These are phyloP conservation scores for Colletotrichum ledebouriae DNA, from an alignment of 2,329 filamentous ascomycete species.

Conservation along the genomic window DNA sequence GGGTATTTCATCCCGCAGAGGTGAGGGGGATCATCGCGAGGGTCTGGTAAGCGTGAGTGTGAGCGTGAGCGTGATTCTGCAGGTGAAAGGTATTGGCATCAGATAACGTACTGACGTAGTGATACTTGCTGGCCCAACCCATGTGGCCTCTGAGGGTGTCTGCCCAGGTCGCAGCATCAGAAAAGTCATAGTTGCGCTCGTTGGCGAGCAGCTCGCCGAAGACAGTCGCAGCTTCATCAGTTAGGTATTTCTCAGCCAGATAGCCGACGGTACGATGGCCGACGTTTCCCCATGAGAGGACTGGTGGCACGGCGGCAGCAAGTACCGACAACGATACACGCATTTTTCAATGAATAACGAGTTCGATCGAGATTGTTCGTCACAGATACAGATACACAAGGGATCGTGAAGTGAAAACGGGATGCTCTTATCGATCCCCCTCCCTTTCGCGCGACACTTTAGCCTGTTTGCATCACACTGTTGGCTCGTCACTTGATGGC, in stretches of 20 bases:
- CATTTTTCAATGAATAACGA: slow-evolving; percentile 8
- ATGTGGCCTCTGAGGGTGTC: slow-evolving; percentile 41
- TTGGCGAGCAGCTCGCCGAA: slow-evolving; percentile 41
- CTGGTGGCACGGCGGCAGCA: slow-evolving; percentile 10
- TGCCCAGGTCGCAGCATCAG: slow-evolving; percentile 42
- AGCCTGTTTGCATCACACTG: slow-evolving; percentile 26
- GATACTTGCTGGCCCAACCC: slow-evolving; percentile 43
- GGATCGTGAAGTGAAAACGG: neutral
- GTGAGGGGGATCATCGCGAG: slow-evolving; percentile 38
- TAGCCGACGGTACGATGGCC: slow-evolving; percentile 43
- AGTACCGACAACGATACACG: slow-evolving; percentile 21
- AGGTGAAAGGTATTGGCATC: neutral
- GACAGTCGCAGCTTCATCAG: slow-evolving; percentile 33
- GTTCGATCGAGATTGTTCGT: neutral
- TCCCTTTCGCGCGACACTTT: slow-evolving; percentile 19
- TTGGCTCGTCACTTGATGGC: slow-evolving; percentile 16
- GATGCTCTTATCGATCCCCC: slow-evolving; percentile 25
- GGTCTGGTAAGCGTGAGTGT: slow-evolving; percentile 17
- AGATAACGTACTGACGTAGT: slow-evolving; percentile 39
- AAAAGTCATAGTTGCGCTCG: slow-evolving; percentile 42
- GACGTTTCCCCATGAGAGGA: slow-evolving; percentile 38
- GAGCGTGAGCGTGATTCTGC: neutral
- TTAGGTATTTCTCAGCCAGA: slow-evolving; percentile 41
- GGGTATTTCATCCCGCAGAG: slow-evolving; percentile 42
- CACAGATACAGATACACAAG: neutral